Evolutionary conservation across 2,329 filamentous ascomycete genomes (phyloP).

Genomic region (Exophiala calicioides): DNA sequence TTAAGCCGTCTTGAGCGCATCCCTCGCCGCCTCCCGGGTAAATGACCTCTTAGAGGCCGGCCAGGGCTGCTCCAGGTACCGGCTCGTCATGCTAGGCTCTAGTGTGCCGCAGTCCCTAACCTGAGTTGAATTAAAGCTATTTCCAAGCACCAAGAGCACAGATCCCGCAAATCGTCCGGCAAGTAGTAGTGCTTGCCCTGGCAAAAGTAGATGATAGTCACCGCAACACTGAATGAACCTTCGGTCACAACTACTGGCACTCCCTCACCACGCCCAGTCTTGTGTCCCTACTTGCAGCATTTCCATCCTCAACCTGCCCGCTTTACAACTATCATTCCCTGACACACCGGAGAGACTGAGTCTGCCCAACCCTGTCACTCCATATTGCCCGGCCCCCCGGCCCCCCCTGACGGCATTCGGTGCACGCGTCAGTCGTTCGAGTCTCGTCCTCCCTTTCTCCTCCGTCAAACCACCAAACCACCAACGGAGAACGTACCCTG

Average conservation of each 20-base stretch:
- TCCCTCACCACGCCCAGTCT: slow-evolving; percentile 1
- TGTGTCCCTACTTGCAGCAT: too few species aligned
- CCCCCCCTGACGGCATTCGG: slow-evolving; percentile 24
- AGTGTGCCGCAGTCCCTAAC: too few species aligned
- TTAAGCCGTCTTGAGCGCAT: background rate
- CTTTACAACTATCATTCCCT: background rate
- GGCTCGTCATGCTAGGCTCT: too few species aligned
- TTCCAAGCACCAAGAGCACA: too few species aligned
- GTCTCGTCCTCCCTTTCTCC: slow-evolving; percentile 11
- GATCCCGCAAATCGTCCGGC: too few species aligned
- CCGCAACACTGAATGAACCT: slow-evolving; percentile 4
- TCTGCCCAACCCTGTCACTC: background rate
- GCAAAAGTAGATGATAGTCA: slow-evolving; percentile 2
- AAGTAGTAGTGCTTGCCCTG: too few species aligned
- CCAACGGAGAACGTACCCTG: slow-evolving; percentile 5
- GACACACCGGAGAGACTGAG: background rate
- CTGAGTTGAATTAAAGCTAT: too few species aligned
- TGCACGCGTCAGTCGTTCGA: slow-evolving; percentile 14
- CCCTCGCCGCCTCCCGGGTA: too few species aligned
- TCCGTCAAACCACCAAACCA: background rate
- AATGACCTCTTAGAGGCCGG: too few species aligned
- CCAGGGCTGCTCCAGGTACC: too few species aligned
- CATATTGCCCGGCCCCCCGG: slow-evolving; percentile 11
- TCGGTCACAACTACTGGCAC: too few species aligned
- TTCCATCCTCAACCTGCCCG: background rate